A percentile compares a stretch with the other conserved stretches of the same genome.
phyloP scores from a whole-genome alignment of 1,139 yeast genomes.

The Suhomyces bokatorum region DNA sequence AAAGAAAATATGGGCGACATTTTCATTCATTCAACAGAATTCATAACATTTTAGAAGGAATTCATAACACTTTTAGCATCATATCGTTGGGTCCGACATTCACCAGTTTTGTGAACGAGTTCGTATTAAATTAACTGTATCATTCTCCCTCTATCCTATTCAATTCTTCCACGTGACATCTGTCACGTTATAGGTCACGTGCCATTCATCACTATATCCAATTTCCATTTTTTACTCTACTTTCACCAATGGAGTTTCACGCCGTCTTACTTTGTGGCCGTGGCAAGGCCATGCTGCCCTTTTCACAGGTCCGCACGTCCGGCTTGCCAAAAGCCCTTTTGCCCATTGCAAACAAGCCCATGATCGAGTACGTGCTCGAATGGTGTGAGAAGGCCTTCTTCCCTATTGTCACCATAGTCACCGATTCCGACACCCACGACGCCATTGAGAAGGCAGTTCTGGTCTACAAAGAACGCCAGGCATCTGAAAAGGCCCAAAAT shows the following conservation, averaged over 20 bases:
- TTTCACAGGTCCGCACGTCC: slow-evolving; percentile 56
- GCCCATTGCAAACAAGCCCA: slow-evolving; percentile 89
- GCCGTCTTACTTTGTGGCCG: slow-evolving; percentile 88
- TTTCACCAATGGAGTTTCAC: slow-evolving; percentile 76
- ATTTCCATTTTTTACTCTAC: no score
- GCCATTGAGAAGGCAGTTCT: slow-evolving; percentile 45
- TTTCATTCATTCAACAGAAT: no score
- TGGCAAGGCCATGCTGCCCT: slow-evolving; percentile 72
- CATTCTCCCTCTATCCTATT: no score
- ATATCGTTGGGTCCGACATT: no score
- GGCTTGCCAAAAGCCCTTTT: slow-evolving; percentile 81
- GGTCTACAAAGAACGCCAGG: slow-evolving; percentile 38
- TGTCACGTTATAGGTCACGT: no score
- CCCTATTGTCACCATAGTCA: slow-evolving; percentile 48
- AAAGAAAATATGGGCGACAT: no score
- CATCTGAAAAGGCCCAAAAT: slow-evolving; percentile 10
- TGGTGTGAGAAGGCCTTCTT: slow-evolving; percentile 93
- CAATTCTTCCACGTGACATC: no score
- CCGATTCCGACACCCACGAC: slow-evolving; percentile 29
- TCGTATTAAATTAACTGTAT: no score
- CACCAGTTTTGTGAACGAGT: no score
- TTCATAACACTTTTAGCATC: no score
- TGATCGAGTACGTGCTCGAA: slow-evolving; percentile 82
- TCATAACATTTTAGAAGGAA: no score
- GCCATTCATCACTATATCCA: not conserved